Conservation (phyloP, 768 basidiomycete species). For the Tulasnella sp. region DNA sequence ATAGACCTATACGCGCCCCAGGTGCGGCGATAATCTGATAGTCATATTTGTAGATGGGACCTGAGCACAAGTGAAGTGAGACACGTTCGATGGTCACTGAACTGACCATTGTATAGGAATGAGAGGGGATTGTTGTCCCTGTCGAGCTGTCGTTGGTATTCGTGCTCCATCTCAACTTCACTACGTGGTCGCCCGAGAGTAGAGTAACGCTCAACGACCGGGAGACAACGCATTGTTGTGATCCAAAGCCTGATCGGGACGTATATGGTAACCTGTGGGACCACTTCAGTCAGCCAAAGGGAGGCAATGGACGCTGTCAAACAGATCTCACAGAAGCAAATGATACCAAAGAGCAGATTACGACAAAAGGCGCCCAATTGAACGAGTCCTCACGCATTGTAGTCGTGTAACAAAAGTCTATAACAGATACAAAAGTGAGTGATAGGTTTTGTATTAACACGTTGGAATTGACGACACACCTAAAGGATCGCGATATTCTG, state of each 20-base stretch:
- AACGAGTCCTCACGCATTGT: slow-evolving; percentile 59
- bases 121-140: slow-evolving; percentile 56
- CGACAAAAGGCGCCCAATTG: slow-evolving; percentile 53
- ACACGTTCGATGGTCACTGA: neutral
- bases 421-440: no score
- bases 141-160: slow-evolving; percentile 54
- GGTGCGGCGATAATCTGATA: slow-evolving; percentile 54
- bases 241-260: slow-evolving; percentile 53
- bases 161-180: slow-evolving; percentile 46
- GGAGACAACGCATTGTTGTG: slow-evolving; percentile 46
- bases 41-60: neutral
- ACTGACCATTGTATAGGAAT: slow-evolving; percentile 57
- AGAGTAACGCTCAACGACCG: slow-evolving; percentile 53
- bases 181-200: slow-evolving; percentile 57
- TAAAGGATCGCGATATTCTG: slow-evolving; percentile 46
- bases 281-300: neutral
- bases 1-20: slow-evolving; percentile 58
- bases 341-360: slow-evolving; percentile 45
- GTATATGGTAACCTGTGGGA: slow-evolving; percentile 52
- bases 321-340: slow-evolving; percentile 38
- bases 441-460: no score
- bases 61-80: slow-evolving; percentile 2
- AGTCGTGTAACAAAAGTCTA: slow-evolving; percentile 68
- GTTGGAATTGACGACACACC: no score
- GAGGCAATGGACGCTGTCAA: neutral